Percentiles rank a stretch among this genome's conserved stretches.
Conservation (phyloP, 306 rosid species). For the Lathyrus tuberosus region DNA sequence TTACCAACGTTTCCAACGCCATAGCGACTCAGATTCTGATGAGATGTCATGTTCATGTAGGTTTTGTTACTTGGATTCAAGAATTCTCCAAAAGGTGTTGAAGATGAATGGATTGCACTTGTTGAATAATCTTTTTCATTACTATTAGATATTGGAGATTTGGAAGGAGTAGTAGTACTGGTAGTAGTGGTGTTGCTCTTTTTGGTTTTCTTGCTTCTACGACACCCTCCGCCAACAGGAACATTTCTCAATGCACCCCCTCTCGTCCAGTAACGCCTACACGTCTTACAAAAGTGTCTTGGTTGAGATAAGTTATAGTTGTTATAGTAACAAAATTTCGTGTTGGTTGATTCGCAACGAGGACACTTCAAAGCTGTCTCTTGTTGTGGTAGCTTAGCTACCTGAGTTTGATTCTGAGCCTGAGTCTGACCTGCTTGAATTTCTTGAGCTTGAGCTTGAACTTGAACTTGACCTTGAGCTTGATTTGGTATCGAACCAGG, state of each 20-base stretch:
- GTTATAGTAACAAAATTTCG: slow-evolving; percentile 90
- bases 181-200: slow-evolving; percentile 26
- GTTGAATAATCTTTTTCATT: slow-evolving; percentile 47
- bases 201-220: slow-evolving; percentile 84
- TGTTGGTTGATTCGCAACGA: slow-evolving; percentile 84
- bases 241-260: slow-evolving; percentile 88
- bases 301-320: slow-evolving; percentile 86
- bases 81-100: slow-evolving; percentile 45
- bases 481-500: not conserved
- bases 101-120: slow-evolving; percentile 16
- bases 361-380: slow-evolving; percentile 89
- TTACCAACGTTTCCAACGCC: not conserved
- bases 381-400: slow-evolving; percentile 67
- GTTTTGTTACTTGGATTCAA: slow-evolving; percentile 48
- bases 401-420: slow-evolving; percentile 59
- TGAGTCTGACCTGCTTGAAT: not conserved
- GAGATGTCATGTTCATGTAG: slow-evolving; percentile 54
- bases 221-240: slow-evolving; percentile 95
- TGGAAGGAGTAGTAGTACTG: slow-evolving; percentile 42
- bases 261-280: slow-evolving; percentile 92
- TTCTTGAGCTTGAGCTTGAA: not conserved
- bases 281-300: slow-evolving; percentile 94
- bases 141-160: slow-evolving; percentile 52
- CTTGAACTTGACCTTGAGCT: not conserved
- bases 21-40: slow-evolving; percentile 49